Evolutionary conservation across 228 moss, liverwort and hornwort species (phyloP).

Genomic region (Sphagnum fallax): DNA sequence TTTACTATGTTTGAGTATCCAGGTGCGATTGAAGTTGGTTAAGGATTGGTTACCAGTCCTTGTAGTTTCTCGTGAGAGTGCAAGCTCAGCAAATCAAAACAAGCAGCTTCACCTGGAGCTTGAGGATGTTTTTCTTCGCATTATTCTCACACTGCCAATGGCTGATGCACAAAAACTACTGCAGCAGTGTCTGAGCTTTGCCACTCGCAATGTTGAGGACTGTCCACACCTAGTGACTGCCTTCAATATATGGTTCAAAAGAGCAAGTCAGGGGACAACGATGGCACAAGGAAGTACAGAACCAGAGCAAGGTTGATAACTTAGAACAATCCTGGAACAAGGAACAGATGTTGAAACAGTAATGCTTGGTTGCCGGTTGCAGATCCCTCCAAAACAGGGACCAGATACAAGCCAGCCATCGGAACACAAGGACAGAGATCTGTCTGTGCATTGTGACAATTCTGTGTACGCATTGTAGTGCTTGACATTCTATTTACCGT

Average conservation of each 20-base stretch:
- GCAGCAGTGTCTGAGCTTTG: slow-evolving; percentile 83
- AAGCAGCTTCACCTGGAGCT: slow-evolving; percentile 70
- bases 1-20: background rate
- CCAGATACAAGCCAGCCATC: too few species aligned
- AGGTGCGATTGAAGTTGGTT: slow-evolving; percentile 76
- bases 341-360: too few species aligned
- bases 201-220: slow-evolving; percentile 74
- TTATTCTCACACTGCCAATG: slow-evolving; percentile 86
- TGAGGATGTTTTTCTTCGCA: slow-evolving; percentile 73
- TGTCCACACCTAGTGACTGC: slow-evolving; percentile 80
- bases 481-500: too few species aligned
- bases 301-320: slow-evolving; percentile 12
- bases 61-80: slow-evolving; percentile 69
- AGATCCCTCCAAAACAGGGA: too few species aligned
- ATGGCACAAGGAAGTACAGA: slow-evolving; percentile 23
- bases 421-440: too few species aligned
- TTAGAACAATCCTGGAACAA: background rate
- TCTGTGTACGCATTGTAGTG: too few species aligned
- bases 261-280: slow-evolving; percentile 53
- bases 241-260: slow-evolving; percentile 76
- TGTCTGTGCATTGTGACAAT: too few species aligned
- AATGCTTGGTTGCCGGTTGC: too few species aligned
- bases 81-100: slow-evolving; percentile 49
- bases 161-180: slow-evolving; percentile 75
- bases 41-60: slow-evolving; percentile 85